These are phyloP conservation scores for Plasmopara muralis DNA, from an alignment of 352 stramenopile species.

Conservation along the genomic window DNA sequence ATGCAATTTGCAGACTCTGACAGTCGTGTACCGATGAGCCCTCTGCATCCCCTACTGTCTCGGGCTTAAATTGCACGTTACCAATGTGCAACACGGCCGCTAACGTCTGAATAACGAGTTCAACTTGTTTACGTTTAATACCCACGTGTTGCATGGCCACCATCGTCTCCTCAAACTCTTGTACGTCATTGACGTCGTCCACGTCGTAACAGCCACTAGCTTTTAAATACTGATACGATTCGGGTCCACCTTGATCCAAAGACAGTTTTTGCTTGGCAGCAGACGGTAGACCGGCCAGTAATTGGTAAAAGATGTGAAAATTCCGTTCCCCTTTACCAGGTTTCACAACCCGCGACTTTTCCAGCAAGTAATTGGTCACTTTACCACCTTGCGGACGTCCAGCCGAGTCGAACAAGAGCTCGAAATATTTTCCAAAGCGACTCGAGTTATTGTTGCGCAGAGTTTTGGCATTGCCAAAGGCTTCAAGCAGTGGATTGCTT, in stretches of 20 bases:
- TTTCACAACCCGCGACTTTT: conserved; percentile 87
- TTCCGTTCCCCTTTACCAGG: conserved; percentile 87
- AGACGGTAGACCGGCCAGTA: conserved; percentile 64
- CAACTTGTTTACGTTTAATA: conserved; percentile 85
- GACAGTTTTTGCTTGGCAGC: conserved; percentile 60
- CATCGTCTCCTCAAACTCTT: conserved; percentile 85
- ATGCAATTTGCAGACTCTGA: conserved; percentile 55
- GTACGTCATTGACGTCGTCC: conserved; percentile 87
- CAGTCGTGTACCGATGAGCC: conserved; percentile 45
- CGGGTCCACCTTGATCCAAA: conserved; percentile 53
- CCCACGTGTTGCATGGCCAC: conserved; percentile 83
- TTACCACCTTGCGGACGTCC: conserved; percentile 76
- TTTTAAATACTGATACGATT: conserved; percentile 86
- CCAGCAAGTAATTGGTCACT: conserved; percentile 90
- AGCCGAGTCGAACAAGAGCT: conserved; percentile 89
- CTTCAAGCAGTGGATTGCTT: conserved; percentile 93
- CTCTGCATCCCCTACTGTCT: conserved; percentile 67
- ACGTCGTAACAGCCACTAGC: conserved; percentile 85
- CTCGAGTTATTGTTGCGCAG: conserved; percentile 94
- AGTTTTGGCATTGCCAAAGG: conserved; percentile 95
- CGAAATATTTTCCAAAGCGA: conserved; percentile 95
- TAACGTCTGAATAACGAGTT: conserved; percentile 81
- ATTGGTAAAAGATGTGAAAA: conserved; percentile 95
- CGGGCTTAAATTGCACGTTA: conserved; percentile 61
- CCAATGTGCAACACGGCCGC: conserved; percentile 74